A percentile compares a stretch with the other conserved stretches of the same genome.
phyloP scores from a whole-genome alignment of 495 filamentous ascomycete genomes.

The Bombardia bombarda region DNA sequence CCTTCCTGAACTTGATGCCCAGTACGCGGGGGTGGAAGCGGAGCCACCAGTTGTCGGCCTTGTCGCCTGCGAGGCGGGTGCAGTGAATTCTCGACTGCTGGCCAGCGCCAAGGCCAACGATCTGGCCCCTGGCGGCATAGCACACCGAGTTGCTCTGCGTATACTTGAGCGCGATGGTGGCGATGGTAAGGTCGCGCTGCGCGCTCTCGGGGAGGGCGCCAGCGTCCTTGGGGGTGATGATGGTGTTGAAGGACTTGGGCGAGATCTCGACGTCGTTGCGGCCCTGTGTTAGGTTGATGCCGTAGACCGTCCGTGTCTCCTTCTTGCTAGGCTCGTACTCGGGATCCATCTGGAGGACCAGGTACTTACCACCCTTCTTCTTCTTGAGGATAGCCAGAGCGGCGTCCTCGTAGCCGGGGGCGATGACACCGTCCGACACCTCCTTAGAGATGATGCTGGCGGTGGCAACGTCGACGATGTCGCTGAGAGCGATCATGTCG shows the following conservation, averaged over 20 bases:
- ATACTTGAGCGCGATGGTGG: constrained; percentile 94
- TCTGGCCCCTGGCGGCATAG: constrained; percentile 90
- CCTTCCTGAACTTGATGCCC: constrained; percentile 90
- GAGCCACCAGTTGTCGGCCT: constrained; percentile 99
- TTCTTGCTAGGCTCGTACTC: constrained; percentile 66
- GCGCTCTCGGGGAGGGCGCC: constrained; percentile 67
- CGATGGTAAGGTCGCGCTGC: constrained; percentile 83
- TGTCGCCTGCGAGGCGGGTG: constrained; percentile 95
- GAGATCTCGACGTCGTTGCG: constrained; percentile 87
- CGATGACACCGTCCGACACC: constrained; percentile 94
- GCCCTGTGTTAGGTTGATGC: constrained; percentile 74
- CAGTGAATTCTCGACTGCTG: constrained; percentile 98
- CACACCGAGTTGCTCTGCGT: constrained; percentile 98
- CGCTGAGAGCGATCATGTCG: constrained; percentile 87
- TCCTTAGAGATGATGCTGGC: constrained; percentile 96
- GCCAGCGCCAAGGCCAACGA: constrained; percentile 89
- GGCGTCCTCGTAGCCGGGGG: constrained; percentile 72
- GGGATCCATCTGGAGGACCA: constrained; percentile 90
- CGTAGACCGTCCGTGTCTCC: constrained; percentile 82
- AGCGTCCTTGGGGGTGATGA: constrained; percentile 77
- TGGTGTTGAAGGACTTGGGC: constrained; percentile 72
- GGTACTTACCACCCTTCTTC: constrained; percentile 97
- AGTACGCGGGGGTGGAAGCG: constrained; percentile 86
- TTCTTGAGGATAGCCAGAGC: constrained; percentile 89
- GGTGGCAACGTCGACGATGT: constrained; percentile 80